Percentiles rank a stretch among this genome's conserved stretches.
phyloP scores from a whole-genome alignment of 257 asterid genomes.

The Pogostemon cablin region DNA sequence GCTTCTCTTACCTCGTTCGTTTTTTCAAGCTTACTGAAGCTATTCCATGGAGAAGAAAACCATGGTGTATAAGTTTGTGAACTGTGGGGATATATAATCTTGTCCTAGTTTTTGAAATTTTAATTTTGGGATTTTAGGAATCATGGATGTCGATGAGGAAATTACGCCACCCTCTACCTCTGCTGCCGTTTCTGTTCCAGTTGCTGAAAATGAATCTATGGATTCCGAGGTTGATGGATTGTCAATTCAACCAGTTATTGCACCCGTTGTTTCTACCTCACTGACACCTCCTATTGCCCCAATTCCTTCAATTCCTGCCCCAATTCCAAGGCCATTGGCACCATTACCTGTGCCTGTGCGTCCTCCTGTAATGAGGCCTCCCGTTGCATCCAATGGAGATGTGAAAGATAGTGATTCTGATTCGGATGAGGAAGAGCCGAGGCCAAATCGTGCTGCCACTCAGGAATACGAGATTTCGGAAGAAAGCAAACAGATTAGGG shows the following conservation, averaged over 20 bases:
- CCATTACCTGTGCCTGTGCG: constrained; percentile 67
- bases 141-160: constrained; percentile 71
- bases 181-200: constrained; percentile 41
- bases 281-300: constrained; percentile 62
- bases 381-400: constrained; percentile 62
- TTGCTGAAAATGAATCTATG: constrained; percentile 43
- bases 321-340: constrained; percentile 68
- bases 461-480: constrained; percentile 84
- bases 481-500: constrained; percentile 62
- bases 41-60: not conserved
- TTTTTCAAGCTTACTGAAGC: not conserved
- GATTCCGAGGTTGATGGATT: constrained; percentile 51
- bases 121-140: constrained; percentile 21
- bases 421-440: constrained; percentile 61
- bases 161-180: constrained; percentile 44
- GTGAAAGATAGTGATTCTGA: constrained; percentile 53
- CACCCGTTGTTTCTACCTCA: constrained; percentile 37
- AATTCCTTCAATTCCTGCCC: constrained; percentile 43
- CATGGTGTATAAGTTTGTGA: not conserved
- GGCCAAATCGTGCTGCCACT: constrained; percentile 36
- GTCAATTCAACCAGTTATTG: constrained; percentile 42
- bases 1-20: not conserved
- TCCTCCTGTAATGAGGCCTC: constrained; percentile 57
- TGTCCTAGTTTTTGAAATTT: not conserved
- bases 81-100: not conserved